Conservation (phyloP, 805 yeast genomes). For the Sugiyamaella mastotermitis region DNA sequence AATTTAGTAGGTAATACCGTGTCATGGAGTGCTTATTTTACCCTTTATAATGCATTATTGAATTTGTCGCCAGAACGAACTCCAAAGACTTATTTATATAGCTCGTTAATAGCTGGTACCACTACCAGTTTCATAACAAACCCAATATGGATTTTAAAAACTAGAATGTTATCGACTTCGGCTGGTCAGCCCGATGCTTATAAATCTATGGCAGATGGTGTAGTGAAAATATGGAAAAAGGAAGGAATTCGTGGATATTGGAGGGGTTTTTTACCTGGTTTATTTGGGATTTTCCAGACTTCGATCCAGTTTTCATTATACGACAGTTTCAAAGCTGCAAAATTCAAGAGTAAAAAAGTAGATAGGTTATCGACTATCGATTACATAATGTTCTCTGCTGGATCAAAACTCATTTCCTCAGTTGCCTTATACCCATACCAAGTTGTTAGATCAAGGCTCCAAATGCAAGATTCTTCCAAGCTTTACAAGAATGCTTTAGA, state of each 20-base stretch:
- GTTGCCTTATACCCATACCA: conserved; percentile 76
- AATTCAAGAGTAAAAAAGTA: conserved; percentile 9
- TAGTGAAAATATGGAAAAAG: conserved; percentile 37
- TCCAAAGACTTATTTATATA: conserved; percentile 34
- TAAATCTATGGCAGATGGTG: conserved; percentile 51
- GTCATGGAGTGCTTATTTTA: conserved; percentile 88
- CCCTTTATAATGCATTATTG: conserved; percentile 54
- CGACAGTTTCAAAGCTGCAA: conserved; percentile 55
- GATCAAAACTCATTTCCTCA: conserved; percentile 65
- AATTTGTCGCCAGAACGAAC: conserved; percentile 5
- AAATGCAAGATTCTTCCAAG: conserved; percentile 36
- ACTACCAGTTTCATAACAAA: conserved; percentile 73
- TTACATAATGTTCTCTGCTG: conserved; percentile 59
- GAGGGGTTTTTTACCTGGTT: conserved; percentile 68
- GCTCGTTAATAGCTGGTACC: conserved; percentile 69
- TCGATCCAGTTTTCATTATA: conserved; percentile 83
- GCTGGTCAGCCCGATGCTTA: conserved; percentile 44
- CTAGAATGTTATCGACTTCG: conserved; percentile 66
- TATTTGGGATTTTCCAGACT: conserved; percentile 83
- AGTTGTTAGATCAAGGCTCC: conserved; percentile 71
- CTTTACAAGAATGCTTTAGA: conserved; percentile 26
- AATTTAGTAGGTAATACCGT: conserved; percentile 77
- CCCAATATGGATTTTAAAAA: conserved; percentile 94
- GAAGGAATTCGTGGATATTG: conserved; percentile 64
- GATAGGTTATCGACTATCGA: conserved; percentile 38